A percentile compares a stretch with the other conserved stretches of the same genome.
phyloP scores from a whole-genome alignment of 352 stramenopile genomes.

The Phytophthora ohioensis region DNA sequence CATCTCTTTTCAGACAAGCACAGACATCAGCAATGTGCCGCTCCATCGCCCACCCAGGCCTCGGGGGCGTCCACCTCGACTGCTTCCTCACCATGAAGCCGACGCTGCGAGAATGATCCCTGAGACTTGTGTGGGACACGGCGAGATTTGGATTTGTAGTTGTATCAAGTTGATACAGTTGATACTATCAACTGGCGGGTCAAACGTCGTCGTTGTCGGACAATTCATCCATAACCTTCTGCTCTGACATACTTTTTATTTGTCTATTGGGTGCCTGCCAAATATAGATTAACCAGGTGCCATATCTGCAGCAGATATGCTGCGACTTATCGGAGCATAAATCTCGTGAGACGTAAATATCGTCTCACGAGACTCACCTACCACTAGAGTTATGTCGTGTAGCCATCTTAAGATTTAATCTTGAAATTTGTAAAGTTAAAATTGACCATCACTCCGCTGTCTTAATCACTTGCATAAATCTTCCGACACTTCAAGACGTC shows the following conservation, averaged over 20 bases:
- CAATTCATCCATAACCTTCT: too few relatives aligned
- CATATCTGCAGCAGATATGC: too few relatives aligned
- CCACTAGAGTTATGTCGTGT: slow-evolving; percentile 2
- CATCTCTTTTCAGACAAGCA: slow-evolving; percentile 20
- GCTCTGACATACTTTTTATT: too few relatives aligned
- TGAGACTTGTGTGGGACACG: slow-evolving; percentile 14
- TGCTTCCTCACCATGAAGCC: not conserved
- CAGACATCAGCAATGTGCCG: slow-evolving; percentile 9
- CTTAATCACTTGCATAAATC: slow-evolving; percentile 2
- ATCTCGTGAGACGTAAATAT: not conserved
- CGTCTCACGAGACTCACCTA: not conserved
- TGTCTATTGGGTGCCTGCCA: too few relatives aligned
- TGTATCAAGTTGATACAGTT: too few relatives aligned
- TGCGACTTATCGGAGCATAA: not conserved
- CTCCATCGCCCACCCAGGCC: slow-evolving; percentile 8
- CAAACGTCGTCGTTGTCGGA: too few relatives aligned
- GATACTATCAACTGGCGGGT: too few relatives aligned
- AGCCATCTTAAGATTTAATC: slow-evolving; percentile 2
- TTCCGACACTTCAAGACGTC: not conserved
- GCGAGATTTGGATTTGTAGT: not conserved
- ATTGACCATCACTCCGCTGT: not conserved
- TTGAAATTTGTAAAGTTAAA: slow-evolving; percentile 1
- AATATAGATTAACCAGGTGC: too few relatives aligned
- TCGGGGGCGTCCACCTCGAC: not conserved
- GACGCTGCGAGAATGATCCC: not conserved